phyloP scores from a whole-genome alignment of 2,329 filamentous ascomycete genomes.

The Colletotrichum filicis region DNA sequence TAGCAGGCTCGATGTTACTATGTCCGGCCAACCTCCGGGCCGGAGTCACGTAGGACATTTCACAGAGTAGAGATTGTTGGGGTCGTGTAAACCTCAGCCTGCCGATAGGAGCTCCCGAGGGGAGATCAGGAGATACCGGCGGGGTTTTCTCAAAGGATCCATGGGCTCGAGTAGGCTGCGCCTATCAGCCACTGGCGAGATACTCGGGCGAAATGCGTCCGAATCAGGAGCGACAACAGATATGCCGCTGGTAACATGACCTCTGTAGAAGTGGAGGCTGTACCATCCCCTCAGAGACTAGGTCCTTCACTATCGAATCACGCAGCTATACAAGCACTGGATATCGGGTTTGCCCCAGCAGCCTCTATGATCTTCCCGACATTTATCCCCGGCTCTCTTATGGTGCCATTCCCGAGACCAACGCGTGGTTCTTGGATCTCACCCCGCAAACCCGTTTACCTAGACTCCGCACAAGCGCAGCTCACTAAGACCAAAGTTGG shows the following conservation, averaged over 20 bases:
- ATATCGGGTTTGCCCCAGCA: neutral
- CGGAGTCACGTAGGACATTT: neutral
- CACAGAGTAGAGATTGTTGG: neutral
- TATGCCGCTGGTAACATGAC: slow-evolving; percentile 2
- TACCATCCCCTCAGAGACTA: neutral
- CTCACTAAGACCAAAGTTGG: slow-evolving; percentile 19
- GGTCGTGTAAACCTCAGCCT: neutral
- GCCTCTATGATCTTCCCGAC: neutral
- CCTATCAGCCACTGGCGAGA: neutral
- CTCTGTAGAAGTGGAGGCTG: neutral
- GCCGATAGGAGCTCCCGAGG: neutral
- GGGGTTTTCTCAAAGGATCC: slow-evolving; percentile 2
- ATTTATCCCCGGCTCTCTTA: neutral
- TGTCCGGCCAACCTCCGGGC: slow-evolving; percentile 24
- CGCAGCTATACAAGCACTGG: neutral
- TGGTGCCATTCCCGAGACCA: neutral
- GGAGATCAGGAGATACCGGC: neutral
- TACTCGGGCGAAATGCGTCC: slow-evolving; percentile 11
- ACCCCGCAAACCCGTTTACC: slow-evolving; percentile 20
- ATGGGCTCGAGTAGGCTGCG: neutral
- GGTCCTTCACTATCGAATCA: neutral
- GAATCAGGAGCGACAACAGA: slow-evolving; percentile 14
- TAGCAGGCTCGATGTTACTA: slow-evolving; percentile 1
- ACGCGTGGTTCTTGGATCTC: neutral
- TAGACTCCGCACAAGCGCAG: slow-evolving; percentile 6